These are phyloP conservation scores for Astrothelium subdiscretum DNA, from an alignment of 495 filamentous ascomycete species.

Conservation along the genomic window DNA sequence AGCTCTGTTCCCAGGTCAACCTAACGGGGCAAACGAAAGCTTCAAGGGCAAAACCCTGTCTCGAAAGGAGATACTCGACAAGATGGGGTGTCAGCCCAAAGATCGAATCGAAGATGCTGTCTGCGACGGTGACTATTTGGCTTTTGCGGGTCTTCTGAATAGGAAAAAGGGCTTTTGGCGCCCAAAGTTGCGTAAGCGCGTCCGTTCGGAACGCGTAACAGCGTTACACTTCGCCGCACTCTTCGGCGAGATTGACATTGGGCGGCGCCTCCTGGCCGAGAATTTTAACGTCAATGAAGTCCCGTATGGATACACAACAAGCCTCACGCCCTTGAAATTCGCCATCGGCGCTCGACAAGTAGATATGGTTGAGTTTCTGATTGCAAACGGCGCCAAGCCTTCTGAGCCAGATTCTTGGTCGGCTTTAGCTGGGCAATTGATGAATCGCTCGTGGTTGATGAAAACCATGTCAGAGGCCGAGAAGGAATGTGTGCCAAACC, in stretches of 20 bases:
- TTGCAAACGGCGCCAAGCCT: conserved; percentile 12
- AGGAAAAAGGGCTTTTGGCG: conserved; percentile 13
- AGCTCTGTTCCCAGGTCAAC: conserved; percentile 12
- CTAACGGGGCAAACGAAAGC: conserved; percentile 11
- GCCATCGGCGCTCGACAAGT: conserved; percentile 18
- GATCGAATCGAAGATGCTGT: conserved; percentile 16
- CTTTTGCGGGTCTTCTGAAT: conserved; percentile 11
- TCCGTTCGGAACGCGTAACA: conserved; percentile 11
- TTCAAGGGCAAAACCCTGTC: conserved; percentile 12
- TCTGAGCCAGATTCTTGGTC: conserved; percentile 14
- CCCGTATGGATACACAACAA: conserved; percentile 17
- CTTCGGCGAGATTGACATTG: conserved; percentile 17
- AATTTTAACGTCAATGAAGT: conserved; percentile 13
- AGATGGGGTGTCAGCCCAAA: conserved; percentile 24
- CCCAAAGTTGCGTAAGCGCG: conserved; percentile 11
- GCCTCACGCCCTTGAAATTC: conserved; percentile 11
- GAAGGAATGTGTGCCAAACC: conserved; percentile 8
- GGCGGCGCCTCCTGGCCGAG: conserved; percentile 5
- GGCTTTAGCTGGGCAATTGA: conserved; percentile 13
- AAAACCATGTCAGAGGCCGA: conserved; percentile 16
- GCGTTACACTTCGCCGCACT: conserved; percentile 16
- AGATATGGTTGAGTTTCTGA: conserved; percentile 16
- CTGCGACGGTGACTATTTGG: conserved; percentile 9
- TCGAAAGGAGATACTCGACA: conserved; percentile 23
- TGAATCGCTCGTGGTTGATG: conserved; percentile 16